phyloP scores from a whole-genome alignment of 2,329 filamentous ascomycete species.

The Lecanicillium sp. region DNA sequence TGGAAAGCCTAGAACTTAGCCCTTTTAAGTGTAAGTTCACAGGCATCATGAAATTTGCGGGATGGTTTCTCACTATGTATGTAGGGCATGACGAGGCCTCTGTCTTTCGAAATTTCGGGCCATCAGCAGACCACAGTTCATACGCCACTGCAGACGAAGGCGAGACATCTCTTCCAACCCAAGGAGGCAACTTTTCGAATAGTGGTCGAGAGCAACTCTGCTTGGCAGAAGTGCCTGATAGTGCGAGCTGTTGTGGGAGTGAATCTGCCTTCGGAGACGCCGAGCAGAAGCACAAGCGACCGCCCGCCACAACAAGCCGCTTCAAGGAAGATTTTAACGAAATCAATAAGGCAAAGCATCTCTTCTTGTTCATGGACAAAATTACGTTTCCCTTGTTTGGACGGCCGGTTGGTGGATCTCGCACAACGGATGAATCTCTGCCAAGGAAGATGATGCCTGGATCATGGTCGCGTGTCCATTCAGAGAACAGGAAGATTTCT shows the following conservation, averaged over 20 bases:
- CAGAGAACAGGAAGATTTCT: too few relatives aligned
- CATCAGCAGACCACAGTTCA: conserved; percentile 17
- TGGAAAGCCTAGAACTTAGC: conserved; percentile 26
- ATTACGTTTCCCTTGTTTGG: conserved; percentile 23
- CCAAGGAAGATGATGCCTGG: conserved; percentile 17
- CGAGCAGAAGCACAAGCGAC: conserved; percentile 13
- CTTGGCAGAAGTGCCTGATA: too few relatives aligned
- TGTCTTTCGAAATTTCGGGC: conserved; percentile 10
- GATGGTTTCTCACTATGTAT: neutral
- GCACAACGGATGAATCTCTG: too few relatives aligned
- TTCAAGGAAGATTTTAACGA: conserved; percentile 34
- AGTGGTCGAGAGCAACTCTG: too few relatives aligned
- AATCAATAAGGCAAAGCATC: conserved; percentile 10
- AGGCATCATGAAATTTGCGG: neutral
- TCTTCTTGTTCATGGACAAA: conserved; percentile 25
- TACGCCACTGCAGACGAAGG: conserved; percentile 18
- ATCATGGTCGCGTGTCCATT: neutral
- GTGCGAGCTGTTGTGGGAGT: conserved; percentile 27
- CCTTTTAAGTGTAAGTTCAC: conserved; percentile 24
- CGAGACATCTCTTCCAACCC: neutral
- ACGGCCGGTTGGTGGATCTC: too few relatives aligned
- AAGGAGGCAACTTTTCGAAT: too few relatives aligned
- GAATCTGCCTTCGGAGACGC: conserved; percentile 28
- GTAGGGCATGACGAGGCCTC: conserved; percentile 17
- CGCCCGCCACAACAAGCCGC: conserved; percentile 24